Conservation (phyloP, 2,329 filamentous ascomycete genomes). For the Myriosclerotinia duriaeana region DNA sequence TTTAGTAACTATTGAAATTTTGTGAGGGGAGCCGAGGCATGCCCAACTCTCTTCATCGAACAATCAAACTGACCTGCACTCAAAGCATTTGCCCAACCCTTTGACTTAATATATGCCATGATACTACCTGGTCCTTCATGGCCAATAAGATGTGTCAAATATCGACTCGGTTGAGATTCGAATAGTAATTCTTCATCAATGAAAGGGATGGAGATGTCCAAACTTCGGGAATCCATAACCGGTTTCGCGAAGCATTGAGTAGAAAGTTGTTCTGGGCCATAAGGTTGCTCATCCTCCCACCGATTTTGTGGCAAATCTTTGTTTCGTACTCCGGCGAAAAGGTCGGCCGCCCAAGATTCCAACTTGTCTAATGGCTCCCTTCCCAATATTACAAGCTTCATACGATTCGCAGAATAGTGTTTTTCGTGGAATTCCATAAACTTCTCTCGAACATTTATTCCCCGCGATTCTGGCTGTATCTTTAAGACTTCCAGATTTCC, state of each 20-base stretch:
- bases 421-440: conserved; percentile 72
- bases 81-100: conserved; percentile 69
- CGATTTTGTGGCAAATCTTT: conserved; percentile 63
- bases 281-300: conserved; percentile 64
- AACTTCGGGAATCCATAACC: conserved; percentile 65
- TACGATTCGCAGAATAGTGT: conserved; percentile 72
- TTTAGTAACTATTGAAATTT: conserved; percentile 2
- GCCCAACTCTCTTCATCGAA: background rate
- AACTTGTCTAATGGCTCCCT: conserved; percentile 65
- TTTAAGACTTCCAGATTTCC: conserved; percentile 70
- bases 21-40: background rate
- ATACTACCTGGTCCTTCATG: conserved; percentile 75
- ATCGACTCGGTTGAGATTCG: conserved; percentile 66
- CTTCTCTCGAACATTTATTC: conserved; percentile 67
- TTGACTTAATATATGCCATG: conserved; percentile 68
- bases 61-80: conserved; percentile 47
- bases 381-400: conserved; percentile 71
- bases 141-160: conserved; percentile 70
- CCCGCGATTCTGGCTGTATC: conserved; percentile 64
- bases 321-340: conserved; percentile 67
- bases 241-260: conserved; percentile 71
- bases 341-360: conserved; percentile 65
- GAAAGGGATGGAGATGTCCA: conserved; percentile 69
- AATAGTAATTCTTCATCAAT: conserved; percentile 67
- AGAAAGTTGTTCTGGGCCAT: conserved; percentile 57